Base-by-base conservation (phyloP, 352 stramenopile species). In the Phytophthora ohioensis region DNA sequence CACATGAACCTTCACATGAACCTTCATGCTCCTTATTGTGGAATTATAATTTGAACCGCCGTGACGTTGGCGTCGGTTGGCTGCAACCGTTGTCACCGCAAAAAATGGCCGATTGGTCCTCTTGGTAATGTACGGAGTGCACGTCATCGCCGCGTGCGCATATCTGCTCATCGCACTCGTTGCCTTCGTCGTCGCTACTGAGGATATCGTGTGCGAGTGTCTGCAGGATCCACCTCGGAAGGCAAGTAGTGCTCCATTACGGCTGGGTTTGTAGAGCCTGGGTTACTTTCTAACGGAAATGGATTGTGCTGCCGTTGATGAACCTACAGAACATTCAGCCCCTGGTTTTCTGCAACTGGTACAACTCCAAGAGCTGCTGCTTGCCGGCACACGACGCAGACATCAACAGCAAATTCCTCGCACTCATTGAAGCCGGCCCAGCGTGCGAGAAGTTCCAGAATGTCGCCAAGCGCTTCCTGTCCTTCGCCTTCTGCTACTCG, bases 261-360 rank as follows among this genome's bases (percentile, higher is more conserved):
- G 21, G 21, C 21, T 27, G 21, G 21, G 21, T 27, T 27, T 27
- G 21, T 27, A 27, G 21, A 27, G 21, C 21, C 21, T 27, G 21
- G 21, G 21, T 27, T 27, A 27, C 21, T n/a, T 35, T 51, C 39
- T 64, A 70, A 69, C 43, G 49, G 41, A 35, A 17, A 27, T 58
- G 21, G 21, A 5, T 12, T 42, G 42, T 57, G 11, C 43, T 64
- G 10, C 41, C 30, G 35, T 62, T 69, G 3, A 43, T 65, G n/a
- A 36, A 69, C 11, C n/a, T 53, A 35, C 36, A 93, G 82, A 93
- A 88, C 52, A 31, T 67, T 4, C 82, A 82, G 17, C 86, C 84
- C n/a, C 57, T 93, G 30, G 69, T 78, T 3, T 93, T 93, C 68
- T 93, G 87, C 77, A 93, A 88, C 69, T 92, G 80, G 83, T 92